Base-by-base conservation (phyloP, 2,329 filamentous ascomycete species). In the Mycosphaerella sp. region DNA sequence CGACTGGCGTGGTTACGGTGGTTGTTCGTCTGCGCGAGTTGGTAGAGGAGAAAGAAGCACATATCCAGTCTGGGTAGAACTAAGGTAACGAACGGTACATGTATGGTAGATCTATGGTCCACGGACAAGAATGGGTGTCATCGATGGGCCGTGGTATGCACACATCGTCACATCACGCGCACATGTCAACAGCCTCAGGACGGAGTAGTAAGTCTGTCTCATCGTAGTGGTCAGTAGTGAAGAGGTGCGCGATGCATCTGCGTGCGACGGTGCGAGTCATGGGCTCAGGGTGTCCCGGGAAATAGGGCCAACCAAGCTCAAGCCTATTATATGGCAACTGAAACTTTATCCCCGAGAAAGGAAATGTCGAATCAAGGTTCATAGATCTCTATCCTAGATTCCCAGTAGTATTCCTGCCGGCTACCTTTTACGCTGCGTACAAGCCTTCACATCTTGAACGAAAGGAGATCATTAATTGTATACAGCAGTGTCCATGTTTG, bases 201-300 rank as follows among this genome's bases (percentile, higher is more conserved):
- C n/a, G n/a, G n/a, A n/a, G n/a, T n/a, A n/a, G n/a, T n/a, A n/a
- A n/a, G n/a, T n/a, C n/a, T n/a, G n/a, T 25, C 21, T 25, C 21
- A 25, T 25, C 21, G 21, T 6, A 25, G 21, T 25, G 7, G 30
- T 34, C 30, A 34, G 10, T 12, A 2, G n/a, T n/a, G 10, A 34
- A 4, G 4, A 32, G 2, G 9, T 32, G 2, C 13, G 30, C 9
- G 30, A 32, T 32, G 30, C 36, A 39, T 13, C 3, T 35, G 30
- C 30, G 13, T 32, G 30, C 16, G 43, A 45, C n/a, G n/a, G n/a
- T n/a, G 42, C 16, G 43, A 45, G 43, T 45, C 13, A 45, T 45
- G 30, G 32, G 32, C 30, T 45, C 43, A 45, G 43, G 30, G 30
- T 13, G 6, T n/a, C 10, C 14, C 6, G 21, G 21, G 28, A 14